Conservation (phyloP, 805 yeast genomes). For the Sugiyamaella valdiviana region DNA sequence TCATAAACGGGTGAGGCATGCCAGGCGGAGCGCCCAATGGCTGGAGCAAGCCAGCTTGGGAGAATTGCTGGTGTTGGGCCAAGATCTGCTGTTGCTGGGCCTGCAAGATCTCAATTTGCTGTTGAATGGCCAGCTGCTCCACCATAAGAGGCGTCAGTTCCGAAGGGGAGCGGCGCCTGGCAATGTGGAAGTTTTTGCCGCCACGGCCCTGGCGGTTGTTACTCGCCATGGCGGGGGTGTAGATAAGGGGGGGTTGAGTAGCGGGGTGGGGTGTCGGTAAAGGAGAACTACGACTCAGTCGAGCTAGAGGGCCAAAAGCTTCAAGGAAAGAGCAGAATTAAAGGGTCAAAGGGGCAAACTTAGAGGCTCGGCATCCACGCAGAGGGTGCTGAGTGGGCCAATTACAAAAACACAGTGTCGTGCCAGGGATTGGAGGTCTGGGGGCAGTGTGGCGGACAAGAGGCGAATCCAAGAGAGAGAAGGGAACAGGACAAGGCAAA, state of each 20-base stretch:
- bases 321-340: not conserved
- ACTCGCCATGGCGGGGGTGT: not conserved
- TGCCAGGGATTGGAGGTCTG: no score
- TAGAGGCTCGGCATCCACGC: not conserved
- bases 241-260: not conserved
- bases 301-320: not conserved
- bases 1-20: conserved; percentile 17
- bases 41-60: conserved; percentile 28
- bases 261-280: no score
- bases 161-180: conserved; percentile 95
- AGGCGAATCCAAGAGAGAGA: not conserved
- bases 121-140: conserved; percentile 70
- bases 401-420: not conserved
- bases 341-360: not conserved
- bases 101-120: conserved; percentile 85
- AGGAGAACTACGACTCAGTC: no score
- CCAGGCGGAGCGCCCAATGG: conserved; percentile 8
- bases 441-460: no score
- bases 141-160: conserved; percentile 90
- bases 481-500: not conserved
- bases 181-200: conserved; percentile 67
- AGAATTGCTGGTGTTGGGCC: conserved; percentile 53
- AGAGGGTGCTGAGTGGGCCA: not conserved
- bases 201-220: conserved; percentile 6
- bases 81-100: conserved; percentile 85